Percentiles rank a stretch among this genome's conserved stretches.
phyloP scores from a whole-genome alignment of 1,284 basidiomycete genomes.

The Malassezia obtusa region DNA sequence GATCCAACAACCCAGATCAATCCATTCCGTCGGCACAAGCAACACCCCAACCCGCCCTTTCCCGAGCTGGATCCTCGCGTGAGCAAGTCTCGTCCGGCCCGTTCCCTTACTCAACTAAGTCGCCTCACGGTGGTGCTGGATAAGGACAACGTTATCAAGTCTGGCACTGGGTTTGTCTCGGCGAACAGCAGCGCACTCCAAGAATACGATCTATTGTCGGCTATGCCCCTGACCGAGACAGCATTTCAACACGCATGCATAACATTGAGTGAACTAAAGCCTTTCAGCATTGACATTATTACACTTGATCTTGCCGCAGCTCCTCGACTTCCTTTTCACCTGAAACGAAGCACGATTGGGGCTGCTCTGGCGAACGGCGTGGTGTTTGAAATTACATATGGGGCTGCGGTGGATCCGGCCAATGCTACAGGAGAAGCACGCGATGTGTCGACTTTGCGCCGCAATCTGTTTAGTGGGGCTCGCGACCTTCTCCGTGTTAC shows the following conservation, averaged over 20 bases:
- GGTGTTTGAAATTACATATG: conserved; percentile 68
- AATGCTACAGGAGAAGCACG: not conserved
- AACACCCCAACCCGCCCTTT: conserved; percentile 25
- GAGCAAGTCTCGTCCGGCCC: not conserved
- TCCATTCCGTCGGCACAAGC: conserved; percentile 17
- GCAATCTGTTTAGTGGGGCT: conserved; percentile 37
- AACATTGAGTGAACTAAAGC: conserved; percentile 67
- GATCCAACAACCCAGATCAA: conserved; percentile 26
- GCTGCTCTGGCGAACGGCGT: conserved; percentile 72
- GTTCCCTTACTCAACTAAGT: conserved; percentile 32
- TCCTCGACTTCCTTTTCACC: conserved; percentile 65
- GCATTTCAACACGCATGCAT: conserved; percentile 70
- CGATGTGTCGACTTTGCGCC: conserved; percentile 20
- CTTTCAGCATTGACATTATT: conserved; percentile 70
- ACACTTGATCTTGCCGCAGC: conserved; percentile 63
- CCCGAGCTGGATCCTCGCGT: conserved; percentile 35
- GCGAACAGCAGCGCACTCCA: conserved; percentile 31
- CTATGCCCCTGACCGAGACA: conserved; percentile 61
- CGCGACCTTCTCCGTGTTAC: conserved; percentile 41
- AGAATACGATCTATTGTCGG: conserved; percentile 66
- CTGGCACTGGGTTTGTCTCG: conserved; percentile 31
- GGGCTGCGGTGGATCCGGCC: conserved; percentile 15
- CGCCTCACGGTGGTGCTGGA: conserved; percentile 43
- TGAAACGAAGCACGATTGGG: conserved; percentile 70
- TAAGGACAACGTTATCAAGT: conserved; percentile 32